phyloP scores from a whole-genome alignment of 495 filamentous ascomycete species.

The Aspergillus hancockii region DNA sequence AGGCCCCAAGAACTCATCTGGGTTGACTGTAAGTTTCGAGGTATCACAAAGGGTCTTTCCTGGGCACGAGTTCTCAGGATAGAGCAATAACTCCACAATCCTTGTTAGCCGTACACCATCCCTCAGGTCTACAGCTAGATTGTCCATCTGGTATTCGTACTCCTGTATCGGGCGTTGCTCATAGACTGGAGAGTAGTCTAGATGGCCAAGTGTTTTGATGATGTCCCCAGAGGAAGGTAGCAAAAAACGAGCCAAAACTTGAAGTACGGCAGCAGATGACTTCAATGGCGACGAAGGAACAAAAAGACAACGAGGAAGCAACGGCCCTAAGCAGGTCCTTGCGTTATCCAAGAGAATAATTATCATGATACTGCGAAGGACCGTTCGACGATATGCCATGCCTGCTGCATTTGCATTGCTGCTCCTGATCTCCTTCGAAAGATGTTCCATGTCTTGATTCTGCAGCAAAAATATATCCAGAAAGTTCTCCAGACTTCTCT shows the following conservation, averaged over 20 bases:
- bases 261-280: slow-evolving; percentile 55
- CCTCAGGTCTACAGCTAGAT: slow-evolving; percentile 65
- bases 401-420: slow-evolving; percentile 39
- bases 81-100: slow-evolving; percentile 61
- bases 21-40: not conserved
- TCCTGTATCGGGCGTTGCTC: slow-evolving; percentile 61
- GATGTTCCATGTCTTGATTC: slow-evolving; percentile 52
- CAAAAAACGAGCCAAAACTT: slow-evolving; percentile 52
- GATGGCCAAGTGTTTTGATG: slow-evolving; percentile 51
- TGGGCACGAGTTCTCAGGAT: slow-evolving; percentile 28
- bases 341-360: slow-evolving; percentile 60
- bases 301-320: slow-evolving; percentile 46
- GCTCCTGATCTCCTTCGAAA: slow-evolving; percentile 14
- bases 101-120: slow-evolving; percentile 63
- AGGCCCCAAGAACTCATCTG: slow-evolving; percentile 34
- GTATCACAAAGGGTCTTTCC: not conserved
- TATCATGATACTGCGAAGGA: slow-evolving; percentile 63
- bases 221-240: slow-evolving; percentile 64
- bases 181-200: slow-evolving; percentile 56
- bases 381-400: slow-evolving; percentile 55
- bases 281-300: slow-evolving; percentile 52
- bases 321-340: slow-evolving; percentile 24
- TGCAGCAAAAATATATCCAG: slow-evolving; percentile 59
- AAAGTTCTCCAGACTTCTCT: slow-evolving; percentile 50
- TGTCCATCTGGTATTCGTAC: slow-evolving; percentile 57